These are phyloP conservation scores for Yarrowia yakushimensis DNA, from an alignment of 805 yeast species.

Conservation along the genomic window DNA sequence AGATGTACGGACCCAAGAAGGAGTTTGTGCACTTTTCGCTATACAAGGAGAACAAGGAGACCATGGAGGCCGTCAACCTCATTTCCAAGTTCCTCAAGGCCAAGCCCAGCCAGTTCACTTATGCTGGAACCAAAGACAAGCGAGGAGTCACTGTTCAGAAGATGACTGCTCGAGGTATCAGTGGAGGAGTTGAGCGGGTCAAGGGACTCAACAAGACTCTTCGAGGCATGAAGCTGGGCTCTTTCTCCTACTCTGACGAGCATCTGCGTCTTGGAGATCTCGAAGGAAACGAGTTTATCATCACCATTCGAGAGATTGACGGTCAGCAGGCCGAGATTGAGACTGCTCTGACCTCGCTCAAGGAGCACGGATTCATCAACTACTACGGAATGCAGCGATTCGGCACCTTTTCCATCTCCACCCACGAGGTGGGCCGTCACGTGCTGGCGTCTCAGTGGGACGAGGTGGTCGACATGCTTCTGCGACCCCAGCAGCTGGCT, in stretches of 20 bases:
- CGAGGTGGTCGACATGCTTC: slow-evolving; percentile 69
- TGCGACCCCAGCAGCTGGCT: slow-evolving; percentile 82
- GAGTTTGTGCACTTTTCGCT: slow-evolving; percentile 70
- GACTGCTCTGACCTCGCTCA: slow-evolving; percentile 55
- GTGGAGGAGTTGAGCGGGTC: slow-evolving; percentile 57
- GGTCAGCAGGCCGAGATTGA: slow-evolving; percentile 42
- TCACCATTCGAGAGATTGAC: slow-evolving; percentile 74
- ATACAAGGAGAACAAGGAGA: slow-evolving; percentile 93
- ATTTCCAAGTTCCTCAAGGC: slow-evolving; percentile 69
- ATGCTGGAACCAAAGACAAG: slow-evolving; percentile 95
- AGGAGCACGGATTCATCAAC: slow-evolving; percentile 76
- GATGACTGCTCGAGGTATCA: slow-evolving; percentile 43
- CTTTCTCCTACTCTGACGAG: slow-evolving; percentile 61
- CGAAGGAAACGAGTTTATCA: slow-evolving; percentile 81
- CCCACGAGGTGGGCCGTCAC: slow-evolving; percentile 77
- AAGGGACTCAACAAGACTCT: slow-evolving; percentile 71
- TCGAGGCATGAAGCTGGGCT: slow-evolving; percentile 75
- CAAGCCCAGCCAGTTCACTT: slow-evolving; percentile 67
- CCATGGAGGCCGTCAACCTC: slow-evolving; percentile 87
- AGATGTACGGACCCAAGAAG: slow-evolving; percentile 59
- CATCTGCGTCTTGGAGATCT: slow-evolving; percentile 77
- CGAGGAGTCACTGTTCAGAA: slow-evolving; percentile 93
- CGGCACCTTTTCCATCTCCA: slow-evolving; percentile 91
- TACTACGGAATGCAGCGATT: slow-evolving; percentile 98
- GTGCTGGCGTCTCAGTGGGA: slow-evolving; percentile 74